These are phyloP conservation scores for Abrus precatorius DNA, from an alignment of 306 rosid species.

Conservation along the genomic window DNA sequence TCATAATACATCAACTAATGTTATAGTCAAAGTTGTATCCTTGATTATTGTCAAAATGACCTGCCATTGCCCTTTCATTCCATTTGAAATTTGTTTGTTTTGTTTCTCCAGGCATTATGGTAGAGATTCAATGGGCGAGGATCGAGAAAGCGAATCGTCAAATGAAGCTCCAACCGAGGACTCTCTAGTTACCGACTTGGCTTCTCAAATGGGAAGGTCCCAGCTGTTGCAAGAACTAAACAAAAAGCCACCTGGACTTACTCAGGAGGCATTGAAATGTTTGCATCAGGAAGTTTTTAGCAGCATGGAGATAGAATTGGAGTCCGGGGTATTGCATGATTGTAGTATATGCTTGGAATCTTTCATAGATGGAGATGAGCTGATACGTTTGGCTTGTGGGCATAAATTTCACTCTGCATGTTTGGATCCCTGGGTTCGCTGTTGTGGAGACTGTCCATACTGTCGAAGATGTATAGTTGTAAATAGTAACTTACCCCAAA, in stretches of 20 bases:
- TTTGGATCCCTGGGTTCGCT: conserved; percentile 82
- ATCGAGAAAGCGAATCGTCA: conserved; percentile 52
- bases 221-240: conserved; percentile 55
- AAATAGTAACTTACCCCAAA: conserved; percentile 32
- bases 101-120: conserved; percentile 51
- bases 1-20: background rate
- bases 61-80: conserved; percentile 9
- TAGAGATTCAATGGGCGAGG: conserved; percentile 43
- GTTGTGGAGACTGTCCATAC: conserved; percentile 84
- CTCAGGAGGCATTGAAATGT: conserved; percentile 70
- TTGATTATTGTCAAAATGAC: conserved; percentile 21
- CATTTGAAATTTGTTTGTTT: conserved; percentile 31
- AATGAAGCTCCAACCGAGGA: conserved; percentile 39
- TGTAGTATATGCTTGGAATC: conserved; percentile 92
- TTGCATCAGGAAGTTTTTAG: conserved; percentile 65
- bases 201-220: conserved; percentile 61
- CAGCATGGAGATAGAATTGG: conserved; percentile 44
- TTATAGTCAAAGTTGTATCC: background rate
- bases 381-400: conserved; percentile 72
- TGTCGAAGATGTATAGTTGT: conserved; percentile 73
- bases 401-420: conserved; percentile 84
- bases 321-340: conserved; percentile 55
- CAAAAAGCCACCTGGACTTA: conserved; percentile 79
- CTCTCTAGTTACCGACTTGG: conserved; percentile 53
- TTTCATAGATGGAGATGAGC: conserved; percentile 69